Percentiles rank a stretch among this genome's conserved stretches.
These are phyloP conservation scores for Moesziomyces antarcticus DNA, from an alignment of 1,284 basidiomycete species.

Conservation along the genomic window DNA sequence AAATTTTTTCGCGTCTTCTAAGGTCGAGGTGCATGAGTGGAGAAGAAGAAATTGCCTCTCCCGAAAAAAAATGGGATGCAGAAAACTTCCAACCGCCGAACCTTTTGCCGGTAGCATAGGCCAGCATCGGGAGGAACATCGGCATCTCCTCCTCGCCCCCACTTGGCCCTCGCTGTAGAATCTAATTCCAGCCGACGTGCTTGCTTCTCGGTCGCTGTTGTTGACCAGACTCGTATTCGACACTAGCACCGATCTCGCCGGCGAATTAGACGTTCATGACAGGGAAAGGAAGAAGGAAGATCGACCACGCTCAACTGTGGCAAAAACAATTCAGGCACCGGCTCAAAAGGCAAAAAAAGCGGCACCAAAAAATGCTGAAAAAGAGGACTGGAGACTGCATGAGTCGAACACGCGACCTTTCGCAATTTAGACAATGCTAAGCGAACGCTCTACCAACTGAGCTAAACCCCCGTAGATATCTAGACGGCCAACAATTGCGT, in stretches of 20 bases:
- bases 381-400: conserved; percentile 47
- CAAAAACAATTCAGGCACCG: too few species aligned
- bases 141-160: too few species aligned
- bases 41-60: conserved; percentile 4
- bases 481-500: too few species aligned
- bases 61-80: not conserved
- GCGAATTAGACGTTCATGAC: too few species aligned
- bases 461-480: conserved; percentile 58
- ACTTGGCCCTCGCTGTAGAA: too few species aligned
- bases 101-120: not conserved
- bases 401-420: conserved; percentile 58
- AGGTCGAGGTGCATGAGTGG: conserved; percentile 31
- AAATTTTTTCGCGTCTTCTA: conserved; percentile 5
- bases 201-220: too few species aligned
- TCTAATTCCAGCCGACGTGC: too few species aligned
- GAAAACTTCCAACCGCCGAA: conserved; percentile 1
- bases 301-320: too few species aligned
- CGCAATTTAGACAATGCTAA: conserved; percentile 49
- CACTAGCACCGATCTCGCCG: too few species aligned
- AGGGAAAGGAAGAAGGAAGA: too few species aligned
- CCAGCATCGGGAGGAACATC: too few species aligned
- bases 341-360: not conserved
- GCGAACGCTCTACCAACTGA: conserved; percentile 59
- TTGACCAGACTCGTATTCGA: too few species aligned
- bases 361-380: conserved; percentile 6